phyloP scores from a whole-genome alignment of 169 alveolate species.

The Neospora caninum region DNA sequence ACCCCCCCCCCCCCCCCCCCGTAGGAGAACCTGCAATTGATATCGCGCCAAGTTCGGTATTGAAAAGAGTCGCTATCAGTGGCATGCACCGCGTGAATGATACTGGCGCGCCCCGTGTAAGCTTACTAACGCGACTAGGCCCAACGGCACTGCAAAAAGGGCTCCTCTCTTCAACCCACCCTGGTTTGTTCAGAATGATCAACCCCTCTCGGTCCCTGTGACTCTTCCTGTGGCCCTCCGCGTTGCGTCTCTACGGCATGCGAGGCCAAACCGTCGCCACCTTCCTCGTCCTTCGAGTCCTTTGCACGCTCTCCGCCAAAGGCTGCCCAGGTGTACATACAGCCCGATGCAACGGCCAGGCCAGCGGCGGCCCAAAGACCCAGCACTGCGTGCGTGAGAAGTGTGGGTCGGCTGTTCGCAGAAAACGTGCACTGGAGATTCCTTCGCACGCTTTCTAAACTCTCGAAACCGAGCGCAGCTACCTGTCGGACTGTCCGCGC shows the following conservation, averaged over 20 bases:
- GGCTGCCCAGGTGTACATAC: neutral
- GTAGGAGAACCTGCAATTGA: too few relatives aligned
- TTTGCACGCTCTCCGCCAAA: neutral
- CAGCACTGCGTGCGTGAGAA: neutral
- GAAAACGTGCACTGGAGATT: neutral
- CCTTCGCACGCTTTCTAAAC: neutral
- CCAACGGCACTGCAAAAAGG: too few relatives aligned
- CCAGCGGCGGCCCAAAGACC: conserved; percentile 30
- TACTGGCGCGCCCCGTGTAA: too few relatives aligned
- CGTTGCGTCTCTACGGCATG: neutral
- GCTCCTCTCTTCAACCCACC: neutral
- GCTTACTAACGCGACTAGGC: too few relatives aligned
- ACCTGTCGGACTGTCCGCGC: neutral
- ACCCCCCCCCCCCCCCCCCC: too few relatives aligned
- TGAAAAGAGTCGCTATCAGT: neutral
- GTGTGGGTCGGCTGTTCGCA: neutral
- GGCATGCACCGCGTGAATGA: neutral
- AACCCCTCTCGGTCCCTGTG: neutral
- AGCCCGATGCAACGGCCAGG: conserved; percentile 19
- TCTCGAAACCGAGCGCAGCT: neutral
- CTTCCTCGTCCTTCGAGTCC: neutral
- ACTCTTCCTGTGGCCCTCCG: neutral
- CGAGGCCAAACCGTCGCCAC: neutral
- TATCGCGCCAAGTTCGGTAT: neutral
- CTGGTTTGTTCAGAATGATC: neutral